Evolutionary conservation across 352 stramenopile genomes (phyloP).

Genomic region (Phytophthora multivora): DNA sequence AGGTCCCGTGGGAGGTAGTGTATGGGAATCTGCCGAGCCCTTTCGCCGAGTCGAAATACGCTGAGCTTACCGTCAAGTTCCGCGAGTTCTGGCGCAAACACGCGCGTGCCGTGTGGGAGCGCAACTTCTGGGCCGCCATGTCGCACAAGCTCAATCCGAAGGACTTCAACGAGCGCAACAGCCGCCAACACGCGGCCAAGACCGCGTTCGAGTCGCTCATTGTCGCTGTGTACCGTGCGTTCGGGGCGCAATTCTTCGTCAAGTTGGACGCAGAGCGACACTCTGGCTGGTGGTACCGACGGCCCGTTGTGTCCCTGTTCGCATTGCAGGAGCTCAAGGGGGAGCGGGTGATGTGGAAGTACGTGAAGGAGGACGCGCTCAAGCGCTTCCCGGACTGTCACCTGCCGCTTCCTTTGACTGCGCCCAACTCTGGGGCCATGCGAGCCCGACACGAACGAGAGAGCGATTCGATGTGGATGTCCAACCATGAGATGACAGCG

Average conservation of each 20-base stretch:
- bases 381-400: slow-evolving; percentile 56
- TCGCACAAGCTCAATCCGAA: slow-evolving; percentile 11
- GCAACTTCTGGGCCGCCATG: slow-evolving; percentile 53
- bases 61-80: slow-evolving; percentile 28
- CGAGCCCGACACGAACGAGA: slow-evolving; percentile 9
- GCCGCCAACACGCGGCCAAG: slow-evolving; percentile 43
- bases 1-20: slow-evolving; percentile 41
- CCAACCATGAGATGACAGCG: slow-evolving; percentile 1
- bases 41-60: slow-evolving; percentile 38
- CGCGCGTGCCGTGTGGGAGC: slow-evolving; percentile 53
- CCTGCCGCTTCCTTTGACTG: slow-evolving; percentile 37
- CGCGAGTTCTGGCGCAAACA: slow-evolving; percentile 45
- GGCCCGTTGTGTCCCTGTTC: slow-evolving; percentile 40
- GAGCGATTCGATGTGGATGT: slow-evolving; percentile 39
- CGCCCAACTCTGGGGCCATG: slow-evolving; percentile 37
- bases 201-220: slow-evolving; percentile 43
- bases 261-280: slow-evolving; percentile 46
- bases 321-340: slow-evolving; percentile 33
- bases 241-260: slow-evolving; percentile 54
- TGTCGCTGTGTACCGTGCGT: slow-evolving; percentile 23
- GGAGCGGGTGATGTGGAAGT: slow-evolving; percentile 36
- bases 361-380: slow-evolving; percentile 37
- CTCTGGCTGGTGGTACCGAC: slow-evolving; percentile 62
- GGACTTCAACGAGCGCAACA: slow-evolving; percentile 27
- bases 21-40: slow-evolving; percentile 41